Evolutionary conservation across 1,284 basidiomycete genomes (phyloP).

Genomic region (Trametes polyzona): DNA sequence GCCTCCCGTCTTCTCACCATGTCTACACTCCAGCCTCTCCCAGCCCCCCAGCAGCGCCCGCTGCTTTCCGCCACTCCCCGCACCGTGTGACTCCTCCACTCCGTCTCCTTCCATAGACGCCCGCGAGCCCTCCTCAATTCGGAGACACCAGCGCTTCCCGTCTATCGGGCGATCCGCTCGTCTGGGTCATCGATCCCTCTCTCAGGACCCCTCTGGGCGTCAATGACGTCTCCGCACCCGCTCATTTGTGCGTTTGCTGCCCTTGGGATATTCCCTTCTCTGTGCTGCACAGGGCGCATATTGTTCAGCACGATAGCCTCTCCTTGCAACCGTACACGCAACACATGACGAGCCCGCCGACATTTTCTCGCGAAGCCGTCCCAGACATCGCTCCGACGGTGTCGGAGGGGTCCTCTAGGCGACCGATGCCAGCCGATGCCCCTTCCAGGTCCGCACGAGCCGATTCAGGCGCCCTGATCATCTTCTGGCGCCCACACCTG

Average conservation of each 20-base stretch:
- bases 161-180: constrained; percentile 1
- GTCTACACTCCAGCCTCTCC: neutral
- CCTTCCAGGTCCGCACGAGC: neutral
- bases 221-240: neutral
- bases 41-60: no score
- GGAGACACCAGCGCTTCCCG: neutral
- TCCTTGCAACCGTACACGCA: neutral
- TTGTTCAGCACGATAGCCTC: no score
- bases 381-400: neutral
- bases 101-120: neutral
- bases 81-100: neutral
- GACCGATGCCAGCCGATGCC: no score
- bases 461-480: constrained; percentile 2
- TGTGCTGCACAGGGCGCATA: no score
- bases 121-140: no score
- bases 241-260: neutral
- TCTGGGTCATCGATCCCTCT: neutral
- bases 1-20: constrained; percentile 3
- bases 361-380: neutral
- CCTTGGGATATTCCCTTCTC: no score
- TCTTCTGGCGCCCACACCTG: constrained; percentile 2
- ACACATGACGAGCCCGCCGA: neutral
- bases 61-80: constrained; percentile 6
- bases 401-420: constrained; percentile 1
- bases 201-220: no score